Evolutionary conservation across 257 asterid genomes (phyloP), one percentile per base, ranked within the genome.

Genomic region (Orobanche coerulescens): DNA sequence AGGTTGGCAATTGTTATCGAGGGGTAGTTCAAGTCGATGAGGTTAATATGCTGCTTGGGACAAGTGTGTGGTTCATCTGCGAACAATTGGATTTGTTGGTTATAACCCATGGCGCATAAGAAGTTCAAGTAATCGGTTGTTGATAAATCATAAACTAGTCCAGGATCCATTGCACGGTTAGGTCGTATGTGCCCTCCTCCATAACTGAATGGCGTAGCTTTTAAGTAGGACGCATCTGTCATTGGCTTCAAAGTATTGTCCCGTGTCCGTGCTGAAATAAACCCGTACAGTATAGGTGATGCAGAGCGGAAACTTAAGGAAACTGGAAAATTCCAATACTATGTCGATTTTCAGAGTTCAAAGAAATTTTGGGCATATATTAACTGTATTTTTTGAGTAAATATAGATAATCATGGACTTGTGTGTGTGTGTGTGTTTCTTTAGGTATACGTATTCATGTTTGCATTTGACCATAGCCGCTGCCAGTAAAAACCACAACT

Each of bases 111-210:
- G 8, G 89, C 70, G 58, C 95, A 92, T 16, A 92, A 66, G 67
- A 86, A 84, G 61, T 62, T 43, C 40, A 92, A 66, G 83, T 92
- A 84, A 61, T 92, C 98, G 0, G 19, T 23, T 10, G 16, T 30
- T 0, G 78, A 30, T 31, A 81, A 60, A 67, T 92, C 98, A 6
- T 92, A 92, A 10, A 92, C 87, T 73, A 92, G 65, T 1, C 98
- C 98, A 3, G 98, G 97, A 59, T 92, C 87, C 95, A 83, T 81
- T 10, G 98, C 98, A 0, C 88, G 84, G 84, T 92, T 88, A 15
- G 98, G 97, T 40, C 77, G 72, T 37, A 88, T 77, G 31, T 92
- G 95, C 6, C 98, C 98, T 58, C 94, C 86, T 69, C 98, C 98
- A 1, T 86, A 88, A 61, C 81, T 82, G 75, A 92, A 86, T 0